Base-by-base conservation (phyloP, 805 yeast species). In the Saccharomycopsis guyanensis region DNA sequence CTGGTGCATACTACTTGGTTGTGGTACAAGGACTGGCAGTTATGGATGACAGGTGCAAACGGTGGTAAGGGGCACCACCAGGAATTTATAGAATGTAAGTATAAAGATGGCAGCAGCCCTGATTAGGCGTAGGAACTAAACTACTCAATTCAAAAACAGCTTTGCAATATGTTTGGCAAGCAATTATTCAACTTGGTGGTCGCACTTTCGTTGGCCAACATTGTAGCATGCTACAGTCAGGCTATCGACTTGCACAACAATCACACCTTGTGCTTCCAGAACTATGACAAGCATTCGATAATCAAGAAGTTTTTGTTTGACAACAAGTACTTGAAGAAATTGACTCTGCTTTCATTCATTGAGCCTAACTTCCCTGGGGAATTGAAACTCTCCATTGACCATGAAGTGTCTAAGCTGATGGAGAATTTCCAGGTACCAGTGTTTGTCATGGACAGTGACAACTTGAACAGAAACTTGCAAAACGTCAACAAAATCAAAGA, bases 351-450 rank as follows among this genome's bases (percentile, higher is more conserved):
- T 33, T 27, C 46, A 12, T 45, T 45, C 29, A 16, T 45, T 18
- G 37, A 33, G 10, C 5, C 7, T 8, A 33, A 8, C 20, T n/a
- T n/a, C n/a, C 6, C 6, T 6, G 29, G 29, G 10, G 20, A 33
- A 7, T 33, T 33, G 10, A 15, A 15, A 33, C 10, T 33, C 10
- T 18, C 18, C 7, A 15, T 33, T 7, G 20, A 33, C 7, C 7
- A 15, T 12, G 20, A 33, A 15, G 18, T 33, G 20, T 15, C 18
- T 8, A 33, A 15, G 18, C 37, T 33, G 20, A 33, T 33, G 37
- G 29, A 33, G 10, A 45, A 45, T 22, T 45, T 45, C 40, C 49
- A 45, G 16, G 32, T 45, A 12, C 49, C 46, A 2, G n/a, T 41
- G 16, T 45, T 45, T 34, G 20, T 45, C n/a, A 12, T 40, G 5